Conservation (phyloP, 768 basidiomycete species). For the Boletus subcaerulescens region DNA sequence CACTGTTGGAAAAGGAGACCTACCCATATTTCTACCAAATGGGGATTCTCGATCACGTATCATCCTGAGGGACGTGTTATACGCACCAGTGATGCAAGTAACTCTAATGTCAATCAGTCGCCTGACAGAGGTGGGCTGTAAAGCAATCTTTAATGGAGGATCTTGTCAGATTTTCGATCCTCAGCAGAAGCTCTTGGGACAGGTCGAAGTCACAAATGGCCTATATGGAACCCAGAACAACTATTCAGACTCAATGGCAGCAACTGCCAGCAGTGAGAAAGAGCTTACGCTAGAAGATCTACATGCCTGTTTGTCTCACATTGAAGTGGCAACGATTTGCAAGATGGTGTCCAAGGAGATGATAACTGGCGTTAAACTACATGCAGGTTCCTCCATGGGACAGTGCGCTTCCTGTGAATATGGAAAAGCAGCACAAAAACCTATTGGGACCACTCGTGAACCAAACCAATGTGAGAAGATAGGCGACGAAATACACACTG, state of each 20-base stretch:
- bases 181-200: neutral
- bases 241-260: neutral
- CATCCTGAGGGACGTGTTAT: neutral
- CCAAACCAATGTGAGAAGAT: neutral
- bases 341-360: neutral
- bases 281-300: too few species aligned
- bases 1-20: neutral
- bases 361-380: neutral
- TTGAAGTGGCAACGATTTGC: neutral
- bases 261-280: neutral
- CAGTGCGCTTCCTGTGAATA: neutral
- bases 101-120: too few species aligned
- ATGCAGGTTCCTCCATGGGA: neutral
- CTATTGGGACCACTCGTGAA: neutral
- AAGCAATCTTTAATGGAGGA: neutral
- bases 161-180: neutral
- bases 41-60: neutral
- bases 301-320: neutral
- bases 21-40: neutral
- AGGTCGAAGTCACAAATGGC: neutral
- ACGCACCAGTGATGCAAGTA: too few species aligned
- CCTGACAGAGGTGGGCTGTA: too few species aligned
- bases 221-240: neutral
- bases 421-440: neutral
- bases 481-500: neutral